These are phyloP conservation scores for Saccharum spontaneum DNA, from an alignment of 176 grass and related monocot species.

Conservation along the genomic window DNA sequence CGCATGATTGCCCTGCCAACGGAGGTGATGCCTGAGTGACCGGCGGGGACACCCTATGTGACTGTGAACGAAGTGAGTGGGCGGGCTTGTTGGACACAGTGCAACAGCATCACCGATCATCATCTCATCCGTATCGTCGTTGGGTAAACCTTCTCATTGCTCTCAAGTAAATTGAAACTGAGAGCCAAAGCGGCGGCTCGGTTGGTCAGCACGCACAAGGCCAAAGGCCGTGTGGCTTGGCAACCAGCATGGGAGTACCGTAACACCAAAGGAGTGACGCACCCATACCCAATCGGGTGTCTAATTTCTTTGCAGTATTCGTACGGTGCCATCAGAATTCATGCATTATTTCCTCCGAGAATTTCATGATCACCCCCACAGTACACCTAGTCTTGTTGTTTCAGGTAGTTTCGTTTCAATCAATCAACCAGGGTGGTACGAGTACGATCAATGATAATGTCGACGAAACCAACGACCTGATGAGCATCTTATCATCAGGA, in stretches of 20 bases:
- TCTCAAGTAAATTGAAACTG: background rate
- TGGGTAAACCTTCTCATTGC: background rate
- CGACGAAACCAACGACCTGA: background rate
- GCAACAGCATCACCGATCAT: background rate
- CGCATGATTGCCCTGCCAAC: background rate
- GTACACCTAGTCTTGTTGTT: background rate
- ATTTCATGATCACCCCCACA: background rate
- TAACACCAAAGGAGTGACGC: background rate
- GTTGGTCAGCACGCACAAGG: too few relatives aligned
- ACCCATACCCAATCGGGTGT: background rate
- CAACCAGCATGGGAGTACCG: background rate
- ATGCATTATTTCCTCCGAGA: background rate
- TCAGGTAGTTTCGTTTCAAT: slow-evolving; percentile 14
- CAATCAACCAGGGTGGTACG: slow-evolving; percentile 1
- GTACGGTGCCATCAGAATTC: background rate
- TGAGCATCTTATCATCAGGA: background rate
- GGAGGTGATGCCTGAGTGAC: slow-evolving; percentile 10
- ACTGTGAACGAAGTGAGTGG: background rate
- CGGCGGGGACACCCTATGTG: background rate
- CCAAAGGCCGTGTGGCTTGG: too few relatives aligned
- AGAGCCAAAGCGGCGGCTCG: too few relatives aligned
- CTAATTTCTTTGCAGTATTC: background rate
- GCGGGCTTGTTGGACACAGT: background rate
- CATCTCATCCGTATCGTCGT: background rate
- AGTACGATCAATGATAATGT: slow-evolving; percentile 12